Evolutionary conservation across 1,284 basidiomycete species (phyloP).

Genomic region (Trametes polyzona): DNA sequence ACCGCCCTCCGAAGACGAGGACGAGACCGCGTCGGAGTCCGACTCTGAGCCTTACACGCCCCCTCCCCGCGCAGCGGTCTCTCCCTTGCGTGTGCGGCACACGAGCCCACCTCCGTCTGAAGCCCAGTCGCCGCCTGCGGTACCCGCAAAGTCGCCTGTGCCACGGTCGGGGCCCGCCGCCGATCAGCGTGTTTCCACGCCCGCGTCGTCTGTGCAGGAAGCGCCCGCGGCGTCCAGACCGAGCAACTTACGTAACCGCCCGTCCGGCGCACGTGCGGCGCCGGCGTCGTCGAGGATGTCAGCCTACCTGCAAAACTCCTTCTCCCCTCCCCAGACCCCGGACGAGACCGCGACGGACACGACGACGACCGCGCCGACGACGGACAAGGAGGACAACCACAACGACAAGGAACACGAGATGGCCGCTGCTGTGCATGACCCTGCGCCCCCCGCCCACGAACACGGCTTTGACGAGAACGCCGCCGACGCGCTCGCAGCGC

Average conservation of each 20-base stretch:
- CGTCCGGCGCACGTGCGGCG: conserved; percentile 85
- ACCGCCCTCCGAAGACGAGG: conserved; percentile 31
- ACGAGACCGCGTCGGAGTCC: conserved; percentile 25
- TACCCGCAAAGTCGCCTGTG: conserved; percentile 21
- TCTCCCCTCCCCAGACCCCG: conserved; percentile 19
- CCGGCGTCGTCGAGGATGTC: conserved; percentile 35
- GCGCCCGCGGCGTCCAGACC: conserved; percentile 26
- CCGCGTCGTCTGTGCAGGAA: conserved; percentile 5
- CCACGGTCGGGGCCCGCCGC: conserved; percentile 6
- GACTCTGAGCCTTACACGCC: conserved; percentile 32
- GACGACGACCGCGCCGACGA: conserved; percentile 24
- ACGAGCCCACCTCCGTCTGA: conserved; percentile 20
- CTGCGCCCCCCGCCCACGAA: conserved; percentile 8
- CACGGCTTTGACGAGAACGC: conserved; percentile 49
- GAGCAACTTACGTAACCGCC: conserved; percentile 40
- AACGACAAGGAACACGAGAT: conserved; percentile 10
- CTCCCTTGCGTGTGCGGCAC: conserved; percentile 28
- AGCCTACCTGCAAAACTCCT: conserved; percentile 28
- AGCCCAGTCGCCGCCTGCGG: conserved; percentile 17
- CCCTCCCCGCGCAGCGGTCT: conserved; percentile 22
- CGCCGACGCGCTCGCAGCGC: conserved; percentile 74
- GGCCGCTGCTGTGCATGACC: conserved; percentile 12
- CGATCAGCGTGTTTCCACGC: conserved; percentile 9
- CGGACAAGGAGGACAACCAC: conserved; percentile 26
- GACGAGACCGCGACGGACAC: conserved; percentile 21